Percentiles rank a stretch among this genome's conserved stretches.
These are phyloP conservation scores for Tetradesmus lagerheimii DNA, from an alignment of 139 green algal genomes.

Conservation along the genomic window DNA sequence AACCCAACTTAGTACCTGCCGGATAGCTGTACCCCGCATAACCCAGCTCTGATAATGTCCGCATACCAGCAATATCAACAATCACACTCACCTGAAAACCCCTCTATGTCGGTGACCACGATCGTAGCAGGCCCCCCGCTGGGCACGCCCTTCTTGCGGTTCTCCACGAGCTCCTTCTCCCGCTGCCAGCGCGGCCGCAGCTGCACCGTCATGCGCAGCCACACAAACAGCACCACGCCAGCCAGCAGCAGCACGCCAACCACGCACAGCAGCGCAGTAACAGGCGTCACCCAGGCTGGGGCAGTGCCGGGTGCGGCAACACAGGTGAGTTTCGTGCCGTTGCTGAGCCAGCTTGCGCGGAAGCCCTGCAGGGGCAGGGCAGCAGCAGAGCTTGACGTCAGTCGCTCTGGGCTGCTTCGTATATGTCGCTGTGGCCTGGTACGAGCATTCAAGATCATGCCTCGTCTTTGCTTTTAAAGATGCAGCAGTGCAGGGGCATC, in stretches of 20 bases:
- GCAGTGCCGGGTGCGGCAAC: neutral
- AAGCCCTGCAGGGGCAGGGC: neutral
- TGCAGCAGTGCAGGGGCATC: too few species aligned
- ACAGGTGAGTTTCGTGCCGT: neutral
- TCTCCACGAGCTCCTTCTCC: neutral
- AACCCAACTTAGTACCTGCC: too few species aligned
- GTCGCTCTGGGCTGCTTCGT: too few species aligned
- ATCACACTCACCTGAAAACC: neutral
- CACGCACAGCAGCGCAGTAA: neutral
- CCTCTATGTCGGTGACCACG: neutral
- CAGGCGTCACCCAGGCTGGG: neutral
- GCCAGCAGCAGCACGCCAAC: slow-evolving; percentile 16
- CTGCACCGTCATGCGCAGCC: slow-evolving; percentile 44
- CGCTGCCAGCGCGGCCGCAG: slow-evolving; percentile 33
- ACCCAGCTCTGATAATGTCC: too few species aligned
- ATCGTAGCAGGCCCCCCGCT: neutral
- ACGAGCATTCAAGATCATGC: too few species aligned
- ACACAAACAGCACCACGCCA: slow-evolving; percentile 20
- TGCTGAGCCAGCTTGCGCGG: neutral
- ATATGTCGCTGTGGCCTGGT: too few species aligned
- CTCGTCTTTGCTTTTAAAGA: too few species aligned
- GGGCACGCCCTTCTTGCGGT: neutral
- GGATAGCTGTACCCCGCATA: too few species aligned
- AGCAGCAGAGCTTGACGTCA: neutral
- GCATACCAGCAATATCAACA: neutral